Conservation (phyloP, 306 rosid species). For the Cercis canadensis region DNA sequence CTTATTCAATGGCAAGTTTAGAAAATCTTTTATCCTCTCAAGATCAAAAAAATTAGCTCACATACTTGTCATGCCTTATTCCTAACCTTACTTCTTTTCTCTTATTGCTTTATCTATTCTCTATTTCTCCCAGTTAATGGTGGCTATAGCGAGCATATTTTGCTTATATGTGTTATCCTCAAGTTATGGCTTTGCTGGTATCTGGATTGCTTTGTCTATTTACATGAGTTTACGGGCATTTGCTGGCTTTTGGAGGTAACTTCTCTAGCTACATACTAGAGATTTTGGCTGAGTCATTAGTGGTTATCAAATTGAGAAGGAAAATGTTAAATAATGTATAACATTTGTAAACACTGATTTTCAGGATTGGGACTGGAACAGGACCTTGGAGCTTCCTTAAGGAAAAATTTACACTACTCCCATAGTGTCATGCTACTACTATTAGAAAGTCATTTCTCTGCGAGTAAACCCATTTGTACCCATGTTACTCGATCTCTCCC, state of each 20-base stretch:
- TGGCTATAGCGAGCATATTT: constrained; percentile 71
- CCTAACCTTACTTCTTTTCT: neutral
- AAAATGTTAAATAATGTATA: neutral
- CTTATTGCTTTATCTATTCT: constrained; percentile 14
- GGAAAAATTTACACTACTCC: constrained; percentile 2
- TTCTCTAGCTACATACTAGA: constrained; percentile 4
- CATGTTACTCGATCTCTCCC: too few relatives aligned
- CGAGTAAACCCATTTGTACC: too few relatives aligned
- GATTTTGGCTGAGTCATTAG: neutral
- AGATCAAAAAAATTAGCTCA: constrained; percentile 7
- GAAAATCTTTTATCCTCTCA: constrained; percentile 1
- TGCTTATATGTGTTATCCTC: constrained; percentile 64
- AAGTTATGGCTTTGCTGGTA: constrained; percentile 70
- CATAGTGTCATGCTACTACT: neutral
- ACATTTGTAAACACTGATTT: constrained; percentile 12
- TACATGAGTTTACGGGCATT: constrained; percentile 73
- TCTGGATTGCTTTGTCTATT: constrained; percentile 85
- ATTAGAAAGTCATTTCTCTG: too few relatives aligned
- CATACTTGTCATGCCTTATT: neutral
- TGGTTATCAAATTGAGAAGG: neutral
- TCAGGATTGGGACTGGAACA: constrained; percentile 82
- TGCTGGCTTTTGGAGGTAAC: constrained; percentile 90
- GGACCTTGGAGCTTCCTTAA: constrained; percentile 84
- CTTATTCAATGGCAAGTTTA: constrained; percentile 79
- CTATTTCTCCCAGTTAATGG: constrained; percentile 64